Evolutionary conservation across 768 basidiomycete species (phyloP).

Genomic region (Suillus decipiens): DNA sequence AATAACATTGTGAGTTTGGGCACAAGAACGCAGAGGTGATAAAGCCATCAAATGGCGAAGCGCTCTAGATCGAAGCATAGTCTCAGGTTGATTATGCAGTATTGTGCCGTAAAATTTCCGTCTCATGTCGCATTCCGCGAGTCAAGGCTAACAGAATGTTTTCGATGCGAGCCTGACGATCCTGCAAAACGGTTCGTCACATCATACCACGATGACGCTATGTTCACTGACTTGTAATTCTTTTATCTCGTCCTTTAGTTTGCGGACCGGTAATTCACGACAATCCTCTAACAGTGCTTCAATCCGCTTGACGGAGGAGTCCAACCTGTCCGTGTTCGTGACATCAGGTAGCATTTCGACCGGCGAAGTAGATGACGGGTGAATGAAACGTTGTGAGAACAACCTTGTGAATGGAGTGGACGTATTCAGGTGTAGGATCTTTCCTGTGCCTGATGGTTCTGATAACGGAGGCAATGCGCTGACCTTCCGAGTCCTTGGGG

Average conservation of each 20-base stretch:
- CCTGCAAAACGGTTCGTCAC: conserved; percentile 36
- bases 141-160: conserved; percentile 68
- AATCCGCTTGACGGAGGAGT: conserved; percentile 51
- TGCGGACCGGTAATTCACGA: conserved; percentile 61
- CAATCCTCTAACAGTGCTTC: conserved; percentile 67
- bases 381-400: conserved; percentile 19
- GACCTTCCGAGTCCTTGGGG: conserved; percentile 25
- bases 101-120: background rate
- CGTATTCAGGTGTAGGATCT: conserved; percentile 30
- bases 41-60: background rate
- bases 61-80: background rate
- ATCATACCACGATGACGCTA: background rate
- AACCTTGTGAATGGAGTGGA: conserved; percentile 30
- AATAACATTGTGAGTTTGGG: too few relatives aligned
- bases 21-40: background rate
- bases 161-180: conserved; percentile 80
- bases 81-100: background rate
- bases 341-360: conserved; percentile 18
- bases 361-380: background rate
- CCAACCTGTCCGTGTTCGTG: conserved; percentile 35
- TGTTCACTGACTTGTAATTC: conserved; percentile 64
- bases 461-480: conserved; percentile 29
- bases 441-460: conserved; percentile 31
- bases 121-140: conserved; percentile 56
- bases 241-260: conserved; percentile 78